phyloP scores from a whole-genome alignment of 2,329 filamentous ascomycete species.

The Endothia cerciana region DNA sequence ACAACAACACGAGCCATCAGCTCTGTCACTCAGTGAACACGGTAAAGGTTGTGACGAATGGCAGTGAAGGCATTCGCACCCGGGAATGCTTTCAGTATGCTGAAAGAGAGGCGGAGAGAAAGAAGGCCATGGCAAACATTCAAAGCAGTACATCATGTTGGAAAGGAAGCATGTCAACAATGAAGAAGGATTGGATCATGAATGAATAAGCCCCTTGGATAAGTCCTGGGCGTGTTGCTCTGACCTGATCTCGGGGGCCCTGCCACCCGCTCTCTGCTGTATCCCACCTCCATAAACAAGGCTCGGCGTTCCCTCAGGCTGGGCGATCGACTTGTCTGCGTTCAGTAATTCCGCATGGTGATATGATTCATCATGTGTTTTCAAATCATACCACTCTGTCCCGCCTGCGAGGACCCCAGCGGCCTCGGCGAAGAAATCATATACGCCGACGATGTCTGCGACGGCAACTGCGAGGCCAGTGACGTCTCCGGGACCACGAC shows the following conservation, averaged over 20 bases:
- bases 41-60: no score
- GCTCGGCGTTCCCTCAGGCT: not conserved
- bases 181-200: not conserved
- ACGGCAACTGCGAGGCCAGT: constrained; percentile 19
- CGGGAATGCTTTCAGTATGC: not conserved
- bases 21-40: no score
- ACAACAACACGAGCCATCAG: no score
- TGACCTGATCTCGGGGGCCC: not conserved
- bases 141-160: not conserved
- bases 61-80: no score
- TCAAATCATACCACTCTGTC: constrained; percentile 28
- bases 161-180: not conserved
- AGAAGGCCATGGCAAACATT: not conserved
- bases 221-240: not conserved
- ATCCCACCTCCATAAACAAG: not conserved
- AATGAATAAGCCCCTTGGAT: not conserved
- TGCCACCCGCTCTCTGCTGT: not conserved
- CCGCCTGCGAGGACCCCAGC: constrained; percentile 27
- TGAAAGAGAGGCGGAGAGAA: not conserved
- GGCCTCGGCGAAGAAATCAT: constrained; percentile 29
- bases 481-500: constrained; percentile 24
- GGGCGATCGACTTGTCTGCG: not conserved
- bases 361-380: constrained; percentile 22
- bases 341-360: not conserved
- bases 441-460: constrained; percentile 25